Evolutionary conservation across 2,329 filamentous ascomycete species (phyloP).

Genomic region (Cytospora piceicola): DNA sequence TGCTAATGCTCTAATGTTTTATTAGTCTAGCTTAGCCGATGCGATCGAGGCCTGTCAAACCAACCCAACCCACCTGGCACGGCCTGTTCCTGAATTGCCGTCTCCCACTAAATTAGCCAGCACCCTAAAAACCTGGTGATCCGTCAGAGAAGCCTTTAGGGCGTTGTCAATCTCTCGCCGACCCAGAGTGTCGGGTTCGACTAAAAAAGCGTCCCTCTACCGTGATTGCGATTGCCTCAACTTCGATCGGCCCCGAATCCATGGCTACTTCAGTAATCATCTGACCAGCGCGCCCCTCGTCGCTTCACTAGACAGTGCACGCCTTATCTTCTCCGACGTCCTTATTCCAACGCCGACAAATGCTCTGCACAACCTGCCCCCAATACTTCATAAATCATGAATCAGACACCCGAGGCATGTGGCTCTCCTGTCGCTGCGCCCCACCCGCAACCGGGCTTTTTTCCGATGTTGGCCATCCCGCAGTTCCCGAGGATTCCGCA

Average conservation of each 20-base stretch:
- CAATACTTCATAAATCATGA: background rate
- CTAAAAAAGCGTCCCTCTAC: conserved; percentile 42
- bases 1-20: background rate
- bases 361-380: conserved; percentile 8
- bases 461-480: conserved; percentile 24
- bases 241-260: background rate
- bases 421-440: background rate
- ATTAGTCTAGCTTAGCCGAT: background rate
- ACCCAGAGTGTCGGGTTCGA: conserved; percentile 45
- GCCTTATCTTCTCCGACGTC: background rate
- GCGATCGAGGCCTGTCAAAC: conserved; percentile 14
- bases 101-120: conserved; percentile 31
- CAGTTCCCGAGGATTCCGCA: conserved; percentile 26
- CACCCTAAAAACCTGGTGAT: conserved; percentile 30
- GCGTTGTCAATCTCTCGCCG: conserved; percentile 45
- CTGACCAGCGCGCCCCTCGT: background rate
- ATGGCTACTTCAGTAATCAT: conserved; percentile 1
- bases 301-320: background rate
- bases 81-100: conserved; percentile 28
- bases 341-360: background rate
- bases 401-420: background rate
- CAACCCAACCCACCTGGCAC: conserved; percentile 23
- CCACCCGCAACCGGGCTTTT: conserved; percentile 15
- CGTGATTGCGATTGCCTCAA: conserved; percentile 28
- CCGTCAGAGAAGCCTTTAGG: conserved; percentile 35